Evolutionary conservation across 1,139 yeast species (phyloP), one percentile per base, ranked within the genome.

Genomic region (Kazachstania sp.): DNA sequence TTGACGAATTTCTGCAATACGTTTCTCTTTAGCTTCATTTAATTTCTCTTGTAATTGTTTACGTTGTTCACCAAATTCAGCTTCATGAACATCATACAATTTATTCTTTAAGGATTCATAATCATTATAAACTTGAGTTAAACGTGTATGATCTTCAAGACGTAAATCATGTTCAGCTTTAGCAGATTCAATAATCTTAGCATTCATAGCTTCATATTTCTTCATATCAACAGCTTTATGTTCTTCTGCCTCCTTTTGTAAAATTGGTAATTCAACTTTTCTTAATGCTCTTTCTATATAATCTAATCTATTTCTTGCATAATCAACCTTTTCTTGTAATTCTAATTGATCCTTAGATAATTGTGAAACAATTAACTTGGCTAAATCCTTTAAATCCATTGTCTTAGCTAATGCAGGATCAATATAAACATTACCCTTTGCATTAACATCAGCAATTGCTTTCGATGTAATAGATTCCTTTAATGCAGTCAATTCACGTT

Each of bases 231-330:
- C 71, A 41, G 71, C 79, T 65, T 74, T 75, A 70, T 87, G 94
- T 45, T 67, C 66, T 52, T 77, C 81, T 41, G 92, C 87, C 61
- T 90, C 97, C 64, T 81, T 75, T 56, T 77, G 79, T 69, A 90
- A 77, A 53, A 83, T 67, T 58, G 86, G 83, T 61, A 86, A 74
- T 70, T 92, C 97, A 61, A 74, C 85, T 66, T 81, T 77, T 73
- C 98, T 83, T 68, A 77, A 79, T 13, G 98, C 97, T 71, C 99
- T 84, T 74, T 92, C 97, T 53, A 82, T 72, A 67, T 92, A 92
- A 69, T 92, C 98, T 56, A 75, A 71, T 67, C 81, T 83, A 72
- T 87, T 87, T 56, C 90, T 77, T 41, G 85, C 72, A 28, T 71
- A 66, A 59, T 77, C 77, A 71, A 84, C 72, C 63, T 84, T 83